Evolutionary conservation across 495 filamentous ascomycete species (phyloP), one percentile per base, ranked within the genome.

Genomic region (Hypoxylon fragiforme): DNA sequence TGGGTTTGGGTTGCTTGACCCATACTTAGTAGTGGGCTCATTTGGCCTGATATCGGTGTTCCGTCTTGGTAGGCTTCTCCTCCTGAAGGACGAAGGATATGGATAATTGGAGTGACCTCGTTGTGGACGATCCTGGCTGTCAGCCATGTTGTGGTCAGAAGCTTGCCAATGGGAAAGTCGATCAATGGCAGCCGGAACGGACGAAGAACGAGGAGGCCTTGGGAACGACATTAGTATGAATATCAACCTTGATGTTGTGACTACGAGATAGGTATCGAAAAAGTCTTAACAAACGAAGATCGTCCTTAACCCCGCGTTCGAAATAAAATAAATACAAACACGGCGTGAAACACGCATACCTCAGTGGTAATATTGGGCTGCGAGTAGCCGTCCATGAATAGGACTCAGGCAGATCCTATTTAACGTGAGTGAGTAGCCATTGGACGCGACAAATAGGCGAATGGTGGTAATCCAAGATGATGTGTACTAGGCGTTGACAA

Each of bases 311-410:
- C 37, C 42, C 30, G 38, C 42, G 50, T 46, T 28, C 22, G 26
- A 35, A 16, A 35, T 20, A 47, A 14, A 50, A 47, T 19, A 38
- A 28, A 37, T 15, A 41, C 57, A 19, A 44, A 57, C 48, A 55
- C 40, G 20, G 55, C 57, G 61, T 62, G 37, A 50, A 57, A 59
- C 51, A 62, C 52, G 52, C 58, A 48, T 62, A 56, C 64, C 49
- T 61, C 55, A n/a, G n/a, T n/a, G n/a, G 51, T 50, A 50, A 44
- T 48, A 44, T 49, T 56, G 47, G 37, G 43, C 46, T 62, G 58
- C 49, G 57, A 34, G 57, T 61, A 57, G 40, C 44, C 52, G 61
- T 59, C 53, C 44, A 59, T 65, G 39, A 50, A 44, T 39, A 50
- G 30, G 34, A 48, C 14, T 19, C 32, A 31, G 18, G 21, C 22